Conservation (phyloP, 2,329 filamentous ascomycete genomes). For the Geoglossum cookeanum region DNA sequence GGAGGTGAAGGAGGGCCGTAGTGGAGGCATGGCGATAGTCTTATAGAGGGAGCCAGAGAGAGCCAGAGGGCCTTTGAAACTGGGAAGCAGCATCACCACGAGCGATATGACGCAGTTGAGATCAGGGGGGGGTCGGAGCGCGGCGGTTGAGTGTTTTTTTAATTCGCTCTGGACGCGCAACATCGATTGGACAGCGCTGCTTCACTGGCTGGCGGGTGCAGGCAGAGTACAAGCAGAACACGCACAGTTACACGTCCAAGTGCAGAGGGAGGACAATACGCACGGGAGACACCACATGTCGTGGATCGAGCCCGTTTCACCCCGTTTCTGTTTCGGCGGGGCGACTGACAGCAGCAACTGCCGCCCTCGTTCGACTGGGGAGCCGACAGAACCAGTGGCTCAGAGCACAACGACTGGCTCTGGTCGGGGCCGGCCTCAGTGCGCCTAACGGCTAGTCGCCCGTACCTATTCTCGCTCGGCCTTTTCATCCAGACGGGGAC, state of each 20-base stretch:
- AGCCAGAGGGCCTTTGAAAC: background rate
- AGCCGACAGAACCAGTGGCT: background rate
- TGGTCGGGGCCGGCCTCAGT: background rate
- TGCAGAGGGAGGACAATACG: no score
- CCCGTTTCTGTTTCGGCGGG: background rate
- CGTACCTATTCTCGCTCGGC: no score
- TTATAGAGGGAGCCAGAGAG: background rate
- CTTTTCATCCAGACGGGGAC: no score
- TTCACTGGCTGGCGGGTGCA: no score
- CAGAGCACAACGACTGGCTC: background rate
- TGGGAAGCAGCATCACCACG: background rate
- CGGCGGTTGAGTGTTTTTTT: no score
- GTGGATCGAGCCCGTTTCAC: background rate
- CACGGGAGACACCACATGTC: background rate
- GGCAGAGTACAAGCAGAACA: no score
- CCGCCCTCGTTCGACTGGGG: background rate
- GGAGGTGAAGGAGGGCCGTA: background rate
- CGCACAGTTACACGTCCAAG: no score
- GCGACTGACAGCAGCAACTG: background rate
- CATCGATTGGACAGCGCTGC: no score
- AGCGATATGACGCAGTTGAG: background rate
- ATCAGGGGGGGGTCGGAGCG: no score
- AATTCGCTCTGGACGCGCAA: no score
- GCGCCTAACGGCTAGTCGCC: no score
- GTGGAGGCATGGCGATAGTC: background rate